These are phyloP conservation scores for Brassica cretica DNA, from an alignment of 345 rosid genomes.

Conservation along the genomic window DNA sequence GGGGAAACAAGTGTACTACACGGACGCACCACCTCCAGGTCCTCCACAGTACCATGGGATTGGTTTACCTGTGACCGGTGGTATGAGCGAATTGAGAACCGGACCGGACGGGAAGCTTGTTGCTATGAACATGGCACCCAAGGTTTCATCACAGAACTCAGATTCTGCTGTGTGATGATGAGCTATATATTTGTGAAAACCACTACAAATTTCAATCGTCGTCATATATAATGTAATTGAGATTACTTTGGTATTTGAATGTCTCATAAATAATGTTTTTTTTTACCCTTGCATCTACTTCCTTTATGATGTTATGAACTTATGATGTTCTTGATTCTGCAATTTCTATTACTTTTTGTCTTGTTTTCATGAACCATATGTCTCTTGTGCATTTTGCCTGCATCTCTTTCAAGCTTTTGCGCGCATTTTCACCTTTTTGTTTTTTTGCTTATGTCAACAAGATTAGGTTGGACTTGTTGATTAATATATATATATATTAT, in stretches of 20 bases:
- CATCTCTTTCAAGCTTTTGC: background rate
- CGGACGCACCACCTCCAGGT: conserved; percentile 37
- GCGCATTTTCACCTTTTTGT: conserved; percentile 2
- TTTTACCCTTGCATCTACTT: background rate
- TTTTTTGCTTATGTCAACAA: conserved; percentile 17
- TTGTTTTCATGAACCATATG: background rate
- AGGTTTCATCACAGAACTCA: conserved; percentile 35
- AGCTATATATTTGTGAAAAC: conserved; percentile 14
- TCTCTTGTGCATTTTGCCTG: background rate
- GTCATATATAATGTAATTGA: conserved; percentile 13
- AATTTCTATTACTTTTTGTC: background rate
- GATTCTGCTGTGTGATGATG: conserved; percentile 31
- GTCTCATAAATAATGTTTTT: conserved; percentile 35
- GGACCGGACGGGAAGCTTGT: conserved; percentile 37
- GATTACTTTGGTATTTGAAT: conserved; percentile 24
- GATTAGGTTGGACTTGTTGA: conserved; percentile 5
- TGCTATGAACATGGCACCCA: conserved; percentile 30
- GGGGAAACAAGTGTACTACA: conserved; percentile 74
- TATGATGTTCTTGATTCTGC: conserved; percentile 22
- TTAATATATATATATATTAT: background rate
- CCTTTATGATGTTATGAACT: background rate
- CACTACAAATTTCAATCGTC: conserved; percentile 8
- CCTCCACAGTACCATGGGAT: conserved; percentile 59
- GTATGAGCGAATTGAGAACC: conserved; percentile 30
- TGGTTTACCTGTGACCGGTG: conserved; percentile 47